Base-by-base conservation (phyloP, 116 monocot genomes). In the Papilionanthe hybrid region DNA sequence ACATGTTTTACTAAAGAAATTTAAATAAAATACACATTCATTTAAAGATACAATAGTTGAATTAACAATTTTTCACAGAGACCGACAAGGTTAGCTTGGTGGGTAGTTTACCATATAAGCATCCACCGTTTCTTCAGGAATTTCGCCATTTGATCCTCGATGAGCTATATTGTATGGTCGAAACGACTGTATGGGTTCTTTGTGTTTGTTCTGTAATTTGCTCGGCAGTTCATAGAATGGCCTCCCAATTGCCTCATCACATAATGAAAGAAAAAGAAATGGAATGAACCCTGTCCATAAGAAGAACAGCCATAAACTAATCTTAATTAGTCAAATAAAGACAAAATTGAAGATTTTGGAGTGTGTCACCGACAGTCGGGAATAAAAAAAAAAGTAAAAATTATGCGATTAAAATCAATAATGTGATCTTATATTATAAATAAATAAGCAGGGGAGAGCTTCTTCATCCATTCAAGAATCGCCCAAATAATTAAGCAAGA, bases 41-140 rank as follows among this genome's bases (percentile, higher is more conserved):
- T 41, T 2, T 37, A 30, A 71, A 32, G 41, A 32, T 32, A 1
- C 41, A 9, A 41, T 71, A 65, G 65, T 22, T 17, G 32, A 75
- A 75, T 56, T 44, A 42, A 42, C 28, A 69, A 69, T 12, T 75
- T 11, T 28, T 4, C 37, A 11, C 2, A 37, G 13, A 67, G 28
- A 71, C 4, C 29, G 37, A 37, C 18, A 30, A 12, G 71, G 32
- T 37, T 37, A 71, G 18, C 44, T 43, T 22, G n/a, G 19, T 1
- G 43, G 73, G 44, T 73, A 7, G 42, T 75, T 75, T 75, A 88
- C 93, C 94, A 93, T 77, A 73, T 98, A 98, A 50, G 93, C 98
- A 58, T 78, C 83, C 42, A 79, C 22, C 12, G 94, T 98, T 87
- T 94, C 94, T 85, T 90, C 90, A 22, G 90, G 90, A 83, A 90